Evolutionary conservation across 1,284 basidiomycete species (phyloP), one percentile per base, ranked within the genome.

Genomic region (Ceratobasidium sp.): DNA sequence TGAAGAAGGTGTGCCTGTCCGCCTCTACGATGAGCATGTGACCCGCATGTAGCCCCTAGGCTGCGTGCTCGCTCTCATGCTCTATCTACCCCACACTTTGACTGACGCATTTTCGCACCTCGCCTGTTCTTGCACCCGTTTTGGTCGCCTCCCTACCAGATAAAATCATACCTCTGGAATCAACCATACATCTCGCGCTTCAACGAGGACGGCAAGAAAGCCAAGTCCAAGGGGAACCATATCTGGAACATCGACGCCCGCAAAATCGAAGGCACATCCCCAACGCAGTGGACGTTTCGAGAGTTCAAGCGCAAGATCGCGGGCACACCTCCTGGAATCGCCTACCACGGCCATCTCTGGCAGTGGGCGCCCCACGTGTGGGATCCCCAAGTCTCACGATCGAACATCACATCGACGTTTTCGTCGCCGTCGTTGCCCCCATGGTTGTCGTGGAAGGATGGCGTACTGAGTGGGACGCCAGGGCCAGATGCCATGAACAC

Each of bases 181-280:
- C 90, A 92, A 76, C 91, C 92, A 28, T 92, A 92, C 79, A 99
- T 99, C 79, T 92, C 96, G 55, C 92, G 97, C 32, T 99, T 97
- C 86, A 99, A 99, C 80, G 96, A 98, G 78, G 97, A 99, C 80
- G 97, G 96, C 41, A 98, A 98, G 82, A 99, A 99, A 83, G 94
- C 96, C 39, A 99, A 99, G 83, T 97, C 95, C 67, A 98, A 98
- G 84, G 97, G 97, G 65, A 99, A 99, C 81, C 97, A 99, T 79
- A 97, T 99, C 76, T 99, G 97, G 97, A 97, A 96, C 79, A 92
- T 99, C 61, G 95, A 98, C 77, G 97, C 96, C 21, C 94, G 91
- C 82, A 98, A 96, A 79, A 76, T 85, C 36, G 53, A 67, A 23
- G 57, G 71, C 34, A 62, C 58, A 30, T 67, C 72, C 79, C 78